These are phyloP conservation scores for Chenopodium quinoa DNA, from an alignment of 148 eudicot genomes.

Conservation along the genomic window DNA sequence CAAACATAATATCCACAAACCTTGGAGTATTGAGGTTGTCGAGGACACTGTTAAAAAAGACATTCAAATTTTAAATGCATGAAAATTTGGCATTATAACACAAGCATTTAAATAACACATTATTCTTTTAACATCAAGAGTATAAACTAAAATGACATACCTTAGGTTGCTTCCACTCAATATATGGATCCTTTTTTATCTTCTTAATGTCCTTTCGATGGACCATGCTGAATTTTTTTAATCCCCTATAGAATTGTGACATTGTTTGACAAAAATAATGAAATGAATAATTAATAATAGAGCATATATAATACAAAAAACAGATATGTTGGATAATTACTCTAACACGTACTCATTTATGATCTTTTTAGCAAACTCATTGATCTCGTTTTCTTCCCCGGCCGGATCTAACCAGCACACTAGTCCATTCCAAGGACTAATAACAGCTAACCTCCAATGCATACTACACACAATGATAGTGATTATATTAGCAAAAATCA, in stretches of 20 bases:
- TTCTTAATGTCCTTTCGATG: slow-evolving; percentile 6
- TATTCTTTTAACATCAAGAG: not conserved
- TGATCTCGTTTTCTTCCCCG: not conserved
- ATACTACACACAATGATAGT: too few species aligned
- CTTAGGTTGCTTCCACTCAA: not conserved
- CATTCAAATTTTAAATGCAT: too few species aligned
- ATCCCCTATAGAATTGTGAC: not conserved
- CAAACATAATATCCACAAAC: slow-evolving; percentile 2
- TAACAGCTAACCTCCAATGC: slow-evolving; percentile 13
- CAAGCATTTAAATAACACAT: too few species aligned
- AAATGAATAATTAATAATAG: too few species aligned
- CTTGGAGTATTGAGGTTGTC: not conserved
- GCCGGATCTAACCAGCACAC: slow-evolving; percentile 8
- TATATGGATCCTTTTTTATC: not conserved
- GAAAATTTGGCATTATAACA: too few species aligned
- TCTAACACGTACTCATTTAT: not conserved
- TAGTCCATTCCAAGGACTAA: slow-evolving; percentile 3
- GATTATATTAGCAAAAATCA: too few species aligned
- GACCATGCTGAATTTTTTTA: not conserved
- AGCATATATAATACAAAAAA: too few species aligned
- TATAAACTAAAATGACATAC: not conserved
- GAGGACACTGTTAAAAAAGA: slow-evolving; percentile 4
- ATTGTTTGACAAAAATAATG: not conserved
- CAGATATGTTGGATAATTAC: not conserved
- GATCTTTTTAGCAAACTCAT: not conserved